Conservation (phyloP, 176 grass and related monocot species). For the bread wheat (Triticum aestivum) region IWGSC_CS_RefSeq_v2.1 NC_057802.1:499064810-499065309, state of each 20-base stretch:
- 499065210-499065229: neutral
- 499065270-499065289: neutral
- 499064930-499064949: neutral
- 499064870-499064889: slow-evolving; percentile 30
- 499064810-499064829: neutral
- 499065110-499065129: no score
- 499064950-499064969: neutral
- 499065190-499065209: no score
- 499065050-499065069: neutral
- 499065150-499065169: no score
- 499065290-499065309: neutral
- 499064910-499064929: no score
- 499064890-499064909: neutral
- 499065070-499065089: no score
- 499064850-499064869: slow-evolving; percentile 24
- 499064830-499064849: neutral
- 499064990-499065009: neutral
- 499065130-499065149: no score
- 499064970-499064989: neutral
- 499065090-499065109: no score
- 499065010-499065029: slow-evolving; percentile 24
- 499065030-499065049: neutral
- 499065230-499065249: neutral
- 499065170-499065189: no score
- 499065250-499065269: neutral